A percentile compares a stretch with the other conserved stretches of the same genome.
Evolutionary conservation across 164 flowering plant species (phyloP).

Genomic region (Tinospora cordifolia): DNA sequence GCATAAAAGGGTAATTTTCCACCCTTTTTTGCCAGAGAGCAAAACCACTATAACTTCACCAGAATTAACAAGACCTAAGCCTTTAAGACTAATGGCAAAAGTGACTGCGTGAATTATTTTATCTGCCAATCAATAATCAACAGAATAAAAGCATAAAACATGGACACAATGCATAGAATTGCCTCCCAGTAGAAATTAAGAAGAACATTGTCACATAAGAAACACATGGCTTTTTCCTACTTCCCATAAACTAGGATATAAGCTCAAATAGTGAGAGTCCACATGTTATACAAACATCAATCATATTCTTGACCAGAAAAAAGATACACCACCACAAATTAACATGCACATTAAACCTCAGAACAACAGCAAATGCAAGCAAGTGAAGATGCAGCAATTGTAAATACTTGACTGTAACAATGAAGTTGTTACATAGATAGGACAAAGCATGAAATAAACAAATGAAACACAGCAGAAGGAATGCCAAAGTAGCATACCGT

Average conservation of each 20-base stretch:
- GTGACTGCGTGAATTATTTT: too few species aligned
- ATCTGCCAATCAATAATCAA: too few species aligned
- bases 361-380: too few species aligned
- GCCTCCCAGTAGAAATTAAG: not conserved
- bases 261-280: too few species aligned
- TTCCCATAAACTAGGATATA: not conserved
- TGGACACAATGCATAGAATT: not conserved
- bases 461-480: not conserved
- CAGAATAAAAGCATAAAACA: not conserved
- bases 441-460: not conserved
- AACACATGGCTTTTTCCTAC: not conserved
- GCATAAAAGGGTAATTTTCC: too few species aligned
- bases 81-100: too few species aligned
- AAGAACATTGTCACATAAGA: not conserved
- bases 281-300: not conserved
- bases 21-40: too few species aligned
- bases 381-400: too few species aligned
- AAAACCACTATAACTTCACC: too few species aligned
- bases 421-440: not conserved
- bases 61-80: too few species aligned
- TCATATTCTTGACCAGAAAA: not conserved
- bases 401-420: not conserved
- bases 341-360: not conserved
- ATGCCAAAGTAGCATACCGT: conserved; percentile 36
- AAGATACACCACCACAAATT: not conserved